Evolutionary conservation across 306 rosid species (phyloP).

Genomic region (Vigna unguiculata): DNA sequence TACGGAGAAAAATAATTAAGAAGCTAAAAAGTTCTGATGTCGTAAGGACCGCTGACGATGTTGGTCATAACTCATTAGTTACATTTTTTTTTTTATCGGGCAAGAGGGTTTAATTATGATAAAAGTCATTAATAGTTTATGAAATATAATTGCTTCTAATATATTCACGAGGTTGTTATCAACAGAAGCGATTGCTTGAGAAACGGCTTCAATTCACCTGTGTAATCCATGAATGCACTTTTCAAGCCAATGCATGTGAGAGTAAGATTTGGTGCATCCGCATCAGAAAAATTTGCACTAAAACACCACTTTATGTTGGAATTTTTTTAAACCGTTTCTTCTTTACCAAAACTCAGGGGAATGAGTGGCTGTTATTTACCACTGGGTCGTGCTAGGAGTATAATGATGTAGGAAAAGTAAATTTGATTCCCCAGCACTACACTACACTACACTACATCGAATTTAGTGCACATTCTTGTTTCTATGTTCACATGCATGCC

Average conservation of each 20-base stretch:
- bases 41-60: no score
- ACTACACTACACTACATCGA: conserved; percentile 11
- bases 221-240: conserved; percentile 32
- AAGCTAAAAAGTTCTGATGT: no score
- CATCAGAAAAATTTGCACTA: background rate
- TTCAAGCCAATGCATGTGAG: conserved; percentile 37
- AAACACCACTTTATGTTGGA: no score
- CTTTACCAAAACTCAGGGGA: conserved; percentile 29
- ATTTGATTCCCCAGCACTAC: conserved; percentile 18
- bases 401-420: background rate
- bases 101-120: no score
- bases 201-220: no score
- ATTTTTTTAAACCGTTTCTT: background rate
- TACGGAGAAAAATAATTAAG: no score
- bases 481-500: background rate
- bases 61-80: no score
- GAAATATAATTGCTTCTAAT: no score
- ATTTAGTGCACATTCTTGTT: conserved; percentile 24
- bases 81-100: no score
- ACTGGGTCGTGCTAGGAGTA: conserved; percentile 15
- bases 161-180: background rate
- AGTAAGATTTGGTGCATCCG: conserved; percentile 33
- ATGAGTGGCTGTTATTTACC: conserved; percentile 19
- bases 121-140: no score
- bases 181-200: no score